Percentiles rank a stretch among this genome's conserved stretches.
Evolutionary conservation across 805 yeast genomes (phyloP).

Genomic region (Yarrowia porcina): DNA sequence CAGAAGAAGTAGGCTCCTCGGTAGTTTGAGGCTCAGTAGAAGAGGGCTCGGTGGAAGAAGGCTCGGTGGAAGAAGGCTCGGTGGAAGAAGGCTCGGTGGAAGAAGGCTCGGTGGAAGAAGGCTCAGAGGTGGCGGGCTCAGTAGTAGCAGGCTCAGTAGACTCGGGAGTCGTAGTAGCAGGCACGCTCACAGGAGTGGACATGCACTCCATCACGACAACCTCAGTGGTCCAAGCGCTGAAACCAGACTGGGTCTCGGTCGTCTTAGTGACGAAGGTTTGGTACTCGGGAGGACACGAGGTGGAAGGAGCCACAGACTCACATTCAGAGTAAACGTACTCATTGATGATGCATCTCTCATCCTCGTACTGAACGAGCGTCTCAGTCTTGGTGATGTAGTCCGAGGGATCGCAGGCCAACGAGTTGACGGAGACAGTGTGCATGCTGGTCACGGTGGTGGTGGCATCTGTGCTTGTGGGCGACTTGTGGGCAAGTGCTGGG

Average conservation of each 20-base stretch:
- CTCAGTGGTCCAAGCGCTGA: neutral
- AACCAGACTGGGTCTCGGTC: neutral
- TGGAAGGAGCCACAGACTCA: neutral
- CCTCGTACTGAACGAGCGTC: neutral
- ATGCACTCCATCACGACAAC: neutral
- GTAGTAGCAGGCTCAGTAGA: neutral
- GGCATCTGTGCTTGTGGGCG: neutral
- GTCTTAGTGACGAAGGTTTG: neutral
- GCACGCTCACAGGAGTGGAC: neutral
- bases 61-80: neutral
- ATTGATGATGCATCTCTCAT: neutral
- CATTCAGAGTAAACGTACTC: neutral
- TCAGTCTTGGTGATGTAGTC: neutral
- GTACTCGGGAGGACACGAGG: slow-evolving; percentile 14
- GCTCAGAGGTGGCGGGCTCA: too few species aligned
- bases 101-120: neutral
- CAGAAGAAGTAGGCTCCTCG: neutral
- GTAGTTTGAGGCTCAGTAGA: neutral
- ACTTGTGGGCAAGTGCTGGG: neutral
- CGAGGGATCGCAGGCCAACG: neutral
- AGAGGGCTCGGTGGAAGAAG: neutral
- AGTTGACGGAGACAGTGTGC: neutral
- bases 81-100: neutral
- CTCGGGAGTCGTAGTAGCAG: neutral
- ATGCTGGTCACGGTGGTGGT: neutral